Evolutionary conservation across 2,329 filamentous ascomycete species (phyloP), one percentile per base, ranked within the genome.

Genomic region (Grosmannia penicillata): DNA sequence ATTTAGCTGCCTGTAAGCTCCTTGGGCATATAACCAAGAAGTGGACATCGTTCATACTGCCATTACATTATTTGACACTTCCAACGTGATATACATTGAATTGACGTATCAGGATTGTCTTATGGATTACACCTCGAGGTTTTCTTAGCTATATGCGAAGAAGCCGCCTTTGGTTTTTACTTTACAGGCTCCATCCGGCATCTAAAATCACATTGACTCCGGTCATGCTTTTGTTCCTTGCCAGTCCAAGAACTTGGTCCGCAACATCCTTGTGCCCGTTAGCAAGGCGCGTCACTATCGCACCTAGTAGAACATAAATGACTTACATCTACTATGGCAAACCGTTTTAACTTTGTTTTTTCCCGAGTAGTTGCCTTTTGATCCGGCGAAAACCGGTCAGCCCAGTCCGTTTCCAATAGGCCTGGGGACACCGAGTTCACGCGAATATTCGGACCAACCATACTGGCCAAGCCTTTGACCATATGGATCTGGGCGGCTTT

Each of bases 401-500:
- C 15, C 28, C 28, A 30, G 8, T 30, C 28, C 17, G 28, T 30
- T n/a, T 30, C 28, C 11, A 30, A 8, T n/a, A 30, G 15, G 4
- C 70, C 70, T 0, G 73, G 72, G 6, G 63, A 68, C 0, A 77
- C 68, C 26, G 58, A 63, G 45, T 78, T 78, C 6, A 75, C 70
- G 18, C 72, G 52, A 18, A 78, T 68, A 31, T 61, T 64, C 0
- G 71, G 70, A 1, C 63, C 64, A 13, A 64, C 65, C 39, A 70
- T 66, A 9, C 60, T 49, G 1, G 72, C 72, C 27, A 75, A 55
- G 8, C 59, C 61, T 46, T 71, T 75, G 15, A 63, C 59, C 3
- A 77, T 59, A 49, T 77, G 72, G 27, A 76, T 57, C 40, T 78
- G 72, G 8, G 83, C 83, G 1, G 82, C 71, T 54, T 91, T 91